Evolutionary conservation across 345 rosid genomes (phyloP).

Genomic region (Trapa bicornis): DNA sequence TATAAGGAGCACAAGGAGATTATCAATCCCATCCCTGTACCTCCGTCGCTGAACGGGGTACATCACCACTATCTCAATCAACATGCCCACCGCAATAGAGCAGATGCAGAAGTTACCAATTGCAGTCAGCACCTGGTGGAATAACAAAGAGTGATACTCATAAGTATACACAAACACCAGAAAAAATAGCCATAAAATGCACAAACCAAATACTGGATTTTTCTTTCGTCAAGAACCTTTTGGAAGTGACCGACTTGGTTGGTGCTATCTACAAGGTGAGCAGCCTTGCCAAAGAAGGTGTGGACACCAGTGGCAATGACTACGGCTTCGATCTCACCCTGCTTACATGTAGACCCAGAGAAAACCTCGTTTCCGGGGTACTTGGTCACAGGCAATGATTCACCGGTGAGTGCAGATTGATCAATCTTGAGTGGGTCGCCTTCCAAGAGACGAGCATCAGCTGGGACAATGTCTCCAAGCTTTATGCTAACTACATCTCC

Average conservation of each 20-base stretch:
- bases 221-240: constrained; percentile 17
- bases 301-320: constrained; percentile 92
- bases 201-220: no score
- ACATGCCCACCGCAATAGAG: constrained; percentile 65
- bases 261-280: constrained; percentile 84
- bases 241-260: constrained; percentile 93
- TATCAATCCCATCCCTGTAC: constrained; percentile 79
- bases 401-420: constrained; percentile 93
- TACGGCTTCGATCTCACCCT: constrained; percentile 82
- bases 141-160: constrained; percentile 2
- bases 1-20: constrained; percentile 70
- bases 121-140: constrained; percentile 70
- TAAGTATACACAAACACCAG: no score
- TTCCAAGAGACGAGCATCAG: constrained; percentile 92
- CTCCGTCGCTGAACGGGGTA: constrained; percentile 61
- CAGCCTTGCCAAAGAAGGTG: constrained; percentile 93
- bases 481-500: constrained; percentile 82
- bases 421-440: constrained; percentile 90
- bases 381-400: constrained; percentile 79
- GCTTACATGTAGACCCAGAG: constrained; percentile 88
- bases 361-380: constrained; percentile 68
- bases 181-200: no score
- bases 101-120: constrained; percentile 94
- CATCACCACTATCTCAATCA: constrained; percentile 59
- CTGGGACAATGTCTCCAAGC: constrained; percentile 81